phyloP scores from a whole-genome alignment of 2,329 filamentous ascomycete species.

The Emmonsiellopsis sp. region DNA sequence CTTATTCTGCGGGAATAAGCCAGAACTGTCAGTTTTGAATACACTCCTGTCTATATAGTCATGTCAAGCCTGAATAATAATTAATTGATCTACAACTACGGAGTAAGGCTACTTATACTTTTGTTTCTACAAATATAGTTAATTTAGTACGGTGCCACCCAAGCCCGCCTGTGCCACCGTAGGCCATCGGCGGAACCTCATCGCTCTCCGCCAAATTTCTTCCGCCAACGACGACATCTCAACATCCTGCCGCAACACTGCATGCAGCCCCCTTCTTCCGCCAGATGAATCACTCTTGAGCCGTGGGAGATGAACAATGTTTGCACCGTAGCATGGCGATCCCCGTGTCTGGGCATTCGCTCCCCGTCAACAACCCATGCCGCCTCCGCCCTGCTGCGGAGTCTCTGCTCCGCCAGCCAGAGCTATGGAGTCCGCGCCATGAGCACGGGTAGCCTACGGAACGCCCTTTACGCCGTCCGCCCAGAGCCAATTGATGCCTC shows the following conservation, averaged over 20 bases:
- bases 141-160: too few relatives aligned
- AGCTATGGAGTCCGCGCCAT: neutral
- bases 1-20: too few relatives aligned
- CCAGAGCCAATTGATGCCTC: neutral
- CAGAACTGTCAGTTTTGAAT: too few relatives aligned
- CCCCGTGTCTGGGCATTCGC: constrained; percentile 28
- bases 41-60: too few relatives aligned
- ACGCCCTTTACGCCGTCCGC: neutral
- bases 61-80: too few relatives aligned
- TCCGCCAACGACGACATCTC: neutral
- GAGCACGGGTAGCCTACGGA: neutral
- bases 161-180: neutral
- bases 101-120: too few relatives aligned
- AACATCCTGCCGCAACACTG: neutral
- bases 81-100: too few relatives aligned
- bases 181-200: neutral
- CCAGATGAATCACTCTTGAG: neutral
- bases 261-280: neutral
- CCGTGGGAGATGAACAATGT: constrained; percentile 31
- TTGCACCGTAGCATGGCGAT: constrained; percentile 31
- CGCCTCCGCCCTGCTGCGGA: neutral
- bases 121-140: too few relatives aligned
- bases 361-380: constrained; percentile 13
- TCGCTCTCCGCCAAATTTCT: neutral
- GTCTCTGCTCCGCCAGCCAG: constrained; percentile 3